Conservation (phyloP, 2,329 filamentous ascomycete genomes). For the Huntiella omanensis region DNA sequence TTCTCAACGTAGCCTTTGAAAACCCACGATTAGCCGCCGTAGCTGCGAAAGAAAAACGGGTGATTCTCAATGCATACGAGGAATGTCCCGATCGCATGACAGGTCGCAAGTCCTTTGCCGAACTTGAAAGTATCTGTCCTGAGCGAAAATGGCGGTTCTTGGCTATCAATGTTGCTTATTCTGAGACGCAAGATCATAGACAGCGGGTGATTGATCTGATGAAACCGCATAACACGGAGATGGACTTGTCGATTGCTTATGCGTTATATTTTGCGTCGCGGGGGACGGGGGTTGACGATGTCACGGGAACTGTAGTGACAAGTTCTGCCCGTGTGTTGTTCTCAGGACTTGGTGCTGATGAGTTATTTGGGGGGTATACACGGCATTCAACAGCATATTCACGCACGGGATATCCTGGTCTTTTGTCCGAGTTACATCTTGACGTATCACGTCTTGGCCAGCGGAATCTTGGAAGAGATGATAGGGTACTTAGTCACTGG, state of each 20-base stretch:
- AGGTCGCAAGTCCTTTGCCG: slow-evolving; percentile 59
- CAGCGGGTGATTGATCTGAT: slow-evolving; percentile 57
- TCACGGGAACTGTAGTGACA: slow-evolving; percentile 14
- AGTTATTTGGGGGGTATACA: slow-evolving; percentile 85
- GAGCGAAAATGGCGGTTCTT: slow-evolving; percentile 66
- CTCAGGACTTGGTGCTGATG: slow-evolving; percentile 86
- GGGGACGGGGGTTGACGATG: slow-evolving; percentile 33
- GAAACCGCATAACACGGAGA: slow-evolving; percentile 88
- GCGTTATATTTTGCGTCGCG: slow-evolving; percentile 91
- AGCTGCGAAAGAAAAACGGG: slow-evolving; percentile 19
- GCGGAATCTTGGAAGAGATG: slow-evolving; percentile 87
- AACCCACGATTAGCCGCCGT: slow-evolving; percentile 59
- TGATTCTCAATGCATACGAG: slow-evolving; percentile 42
- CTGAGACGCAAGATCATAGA: slow-evolving; percentile 51
- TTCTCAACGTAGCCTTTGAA: slow-evolving; percentile 93
- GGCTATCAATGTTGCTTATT: slow-evolving; percentile 61
- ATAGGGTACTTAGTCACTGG: slow-evolving; percentile 80
- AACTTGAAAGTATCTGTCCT: slow-evolving; percentile 52
- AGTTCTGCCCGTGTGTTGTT: slow-evolving; percentile 68
- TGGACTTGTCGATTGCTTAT: slow-evolving; percentile 88
- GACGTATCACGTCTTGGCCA: slow-evolving; percentile 76
- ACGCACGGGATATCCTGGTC: slow-evolving; percentile 46
- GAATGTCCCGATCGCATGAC: slow-evolving; percentile 80
- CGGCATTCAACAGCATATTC: slow-evolving; percentile 64
- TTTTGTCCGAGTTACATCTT: slow-evolving; percentile 66